These are phyloP conservation scores for Rhododendron kiyosumense DNA, from an alignment of 148 eudicot genomes.

Conservation along the genomic window DNA sequence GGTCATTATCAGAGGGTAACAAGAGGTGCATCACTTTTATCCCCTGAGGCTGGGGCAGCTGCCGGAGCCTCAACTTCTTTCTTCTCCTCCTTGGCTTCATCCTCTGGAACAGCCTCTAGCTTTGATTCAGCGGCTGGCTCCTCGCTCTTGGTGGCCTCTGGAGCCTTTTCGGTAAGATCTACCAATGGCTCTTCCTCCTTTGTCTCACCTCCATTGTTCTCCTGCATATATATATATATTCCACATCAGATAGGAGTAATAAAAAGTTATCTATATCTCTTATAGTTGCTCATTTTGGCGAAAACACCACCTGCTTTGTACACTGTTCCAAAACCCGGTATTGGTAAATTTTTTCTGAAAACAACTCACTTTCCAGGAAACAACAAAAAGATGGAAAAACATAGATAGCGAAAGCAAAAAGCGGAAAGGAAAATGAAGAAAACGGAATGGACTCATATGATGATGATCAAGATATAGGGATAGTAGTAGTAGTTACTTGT, in stretches of 20 bases:
- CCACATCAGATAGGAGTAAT: neutral
- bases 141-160: slow-evolving; percentile 14
- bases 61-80: slow-evolving; percentile 12
- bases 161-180: slow-evolving; percentile 28
- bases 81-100: slow-evolving; percentile 16
- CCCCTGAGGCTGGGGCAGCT: slow-evolving; percentile 24
- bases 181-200: slow-evolving; percentile 42
- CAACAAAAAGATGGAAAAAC: neutral
- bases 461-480: neutral
- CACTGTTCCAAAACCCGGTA: neutral
- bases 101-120: slow-evolving; percentile 12
- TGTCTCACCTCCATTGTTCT: slow-evolving; percentile 43
- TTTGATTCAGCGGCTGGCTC: neutral
- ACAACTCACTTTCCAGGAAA: too few relatives aligned
- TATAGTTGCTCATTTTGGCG: neutral
- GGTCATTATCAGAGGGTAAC: slow-evolving; percentile 27
- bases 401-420: neutral
- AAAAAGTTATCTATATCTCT: too few relatives aligned
- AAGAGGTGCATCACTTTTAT: slow-evolving; percentile 43
- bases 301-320: neutral
- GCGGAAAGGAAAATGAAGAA: too few relatives aligned
- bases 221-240: slow-evolving; percentile 15
- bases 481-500: neutral
- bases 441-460: neutral
- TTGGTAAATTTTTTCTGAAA: neutral